These are phyloP conservation scores for Taphrina wiesneri DNA, from an alignment of 1,139 yeast species.

Conservation along the genomic window DNA sequence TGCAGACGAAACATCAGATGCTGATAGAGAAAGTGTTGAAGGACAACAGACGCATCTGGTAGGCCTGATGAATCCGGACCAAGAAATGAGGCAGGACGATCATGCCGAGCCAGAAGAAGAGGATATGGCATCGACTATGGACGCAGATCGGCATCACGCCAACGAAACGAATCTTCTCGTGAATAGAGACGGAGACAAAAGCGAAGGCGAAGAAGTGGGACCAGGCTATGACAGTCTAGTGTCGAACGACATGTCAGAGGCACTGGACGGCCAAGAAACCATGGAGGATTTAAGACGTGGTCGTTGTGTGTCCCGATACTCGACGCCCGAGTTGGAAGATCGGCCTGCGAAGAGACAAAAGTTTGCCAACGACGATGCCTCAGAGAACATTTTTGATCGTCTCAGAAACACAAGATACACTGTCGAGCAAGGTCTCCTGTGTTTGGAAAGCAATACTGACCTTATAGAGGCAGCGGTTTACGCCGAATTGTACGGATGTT, in stretches of 20 bases:
- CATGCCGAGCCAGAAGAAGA: not conserved
- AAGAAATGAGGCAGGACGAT: not conserved
- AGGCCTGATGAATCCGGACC: not conserved
- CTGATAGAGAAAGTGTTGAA: not conserved
- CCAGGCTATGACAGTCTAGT: not conserved
- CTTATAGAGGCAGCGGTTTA: not conserved
- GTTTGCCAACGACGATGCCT: not conserved
- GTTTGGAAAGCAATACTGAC: not conserved
- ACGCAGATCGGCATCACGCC: not conserved
- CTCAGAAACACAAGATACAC: not conserved
- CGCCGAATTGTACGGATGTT: not conserved
- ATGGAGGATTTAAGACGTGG: not conserved
- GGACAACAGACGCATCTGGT: not conserved
- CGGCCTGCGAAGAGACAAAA: not conserved
- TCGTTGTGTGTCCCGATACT: not conserved
- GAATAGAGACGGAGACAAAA: too few relatives aligned
- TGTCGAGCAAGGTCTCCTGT: not conserved
- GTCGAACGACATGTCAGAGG: not conserved
- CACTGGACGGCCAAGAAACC: too few relatives aligned
- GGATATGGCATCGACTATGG: not conserved
- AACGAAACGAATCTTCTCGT: too few relatives aligned
- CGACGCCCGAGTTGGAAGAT: not conserved
- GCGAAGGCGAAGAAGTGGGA: not conserved
- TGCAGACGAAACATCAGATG: not conserved
- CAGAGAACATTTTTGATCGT: not conserved